Base-by-base conservation (phyloP, 495 filamentous ascomycete genomes). In the Hypoxylon fragiforme region DNA sequence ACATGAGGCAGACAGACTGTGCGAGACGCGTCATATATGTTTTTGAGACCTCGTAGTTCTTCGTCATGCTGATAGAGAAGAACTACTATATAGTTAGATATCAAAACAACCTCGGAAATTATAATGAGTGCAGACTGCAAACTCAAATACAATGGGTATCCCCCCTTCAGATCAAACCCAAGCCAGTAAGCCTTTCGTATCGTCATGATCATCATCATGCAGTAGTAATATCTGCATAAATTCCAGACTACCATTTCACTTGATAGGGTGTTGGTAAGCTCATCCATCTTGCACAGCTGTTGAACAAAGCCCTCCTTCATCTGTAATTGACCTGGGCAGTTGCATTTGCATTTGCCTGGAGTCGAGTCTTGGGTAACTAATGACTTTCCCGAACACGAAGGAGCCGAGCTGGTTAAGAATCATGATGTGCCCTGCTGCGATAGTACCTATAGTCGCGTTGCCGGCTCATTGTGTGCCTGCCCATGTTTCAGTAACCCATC, bases 401-500 rank as follows among this genome's bases (percentile, higher is more conserved):
- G n/a, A n/a, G n/a, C n/a, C n/a, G n/a, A n/a, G n/a, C n/a, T n/a
- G n/a, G n/a, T n/a, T n/a, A n/a, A n/a, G n/a, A n/a, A n/a, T n/a
- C n/a, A n/a, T n/a, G n/a, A n/a, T n/a, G n/a, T n/a, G 4, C 24
- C 9, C 24, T 12, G 19, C 28, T 31, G 9, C 3, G 30, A 20
- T 7, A 12, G 31, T 34, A 3, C 31, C 3, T 24, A 11, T 16
- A 9, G 7, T 16, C 15, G 7, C 15, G n/a, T 12, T 24, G 26
- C 44, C 44, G 8, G 2, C 13, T 42, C 31, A 1, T 47, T 39
- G n/a, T 3, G 26, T 55, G 15, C 46, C 57, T 60, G 26, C 38
- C 44, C 40, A 47, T 55, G 24, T 36, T 49, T 61, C 34, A 55
- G 57, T 50, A 54, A 43, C 18, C 50, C 42, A 39, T 54, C 3